phyloP scores from a whole-genome alignment of 768 basidiomycete genomes.

The Baorangia bicolor region DNA sequence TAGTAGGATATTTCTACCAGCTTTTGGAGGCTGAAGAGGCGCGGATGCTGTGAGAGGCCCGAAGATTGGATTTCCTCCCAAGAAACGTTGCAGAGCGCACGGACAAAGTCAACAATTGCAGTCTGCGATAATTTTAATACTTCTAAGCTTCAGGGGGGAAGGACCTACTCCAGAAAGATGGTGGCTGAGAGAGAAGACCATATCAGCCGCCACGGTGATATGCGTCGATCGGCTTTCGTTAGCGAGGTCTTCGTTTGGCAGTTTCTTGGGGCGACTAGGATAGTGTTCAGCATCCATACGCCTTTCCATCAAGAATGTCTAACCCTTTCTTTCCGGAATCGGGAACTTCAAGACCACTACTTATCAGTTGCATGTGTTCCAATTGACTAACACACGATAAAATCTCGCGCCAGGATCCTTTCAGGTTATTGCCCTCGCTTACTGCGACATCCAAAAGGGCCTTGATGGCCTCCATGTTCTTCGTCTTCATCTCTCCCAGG shows the following conservation, averaged over 20 bases:
- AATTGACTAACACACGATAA: constrained; percentile 96
- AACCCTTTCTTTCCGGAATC: constrained; percentile 82
- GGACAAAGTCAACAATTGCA: constrained; percentile 97
- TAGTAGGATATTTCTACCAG: constrained; percentile 99
- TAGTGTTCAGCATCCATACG: constrained; percentile 4
- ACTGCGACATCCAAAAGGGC: constrained; percentile 91
- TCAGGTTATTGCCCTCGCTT: constrained; percentile 94
- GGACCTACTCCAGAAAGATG: constrained; percentile 88
- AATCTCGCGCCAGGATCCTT: constrained; percentile 95
- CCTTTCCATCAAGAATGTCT: constrained; percentile 25
- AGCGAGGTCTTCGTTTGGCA: constrained; percentile 89
- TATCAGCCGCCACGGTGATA: constrained; percentile 97
- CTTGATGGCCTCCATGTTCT: constrained; percentile 99
- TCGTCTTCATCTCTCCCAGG: constrained; percentile 96
- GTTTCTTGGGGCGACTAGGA: constrained; percentile 48
- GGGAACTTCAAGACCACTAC: constrained; percentile 81
- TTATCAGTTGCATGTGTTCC: constrained; percentile 98
- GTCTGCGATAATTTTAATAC: constrained; percentile 48
- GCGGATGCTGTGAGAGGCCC: constrained; percentile 88
- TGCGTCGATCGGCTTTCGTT: constrained; percentile 97
- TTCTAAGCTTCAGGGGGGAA: neutral
- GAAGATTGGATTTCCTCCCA: constrained; percentile 99
- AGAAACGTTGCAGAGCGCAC: constrained; percentile 92
- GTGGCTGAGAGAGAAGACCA: constrained; percentile 97
- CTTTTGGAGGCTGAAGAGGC: constrained; percentile 96